phyloP scores from a whole-genome alignment of 306 rosid species.

The Rubus idaeus region DNA sequence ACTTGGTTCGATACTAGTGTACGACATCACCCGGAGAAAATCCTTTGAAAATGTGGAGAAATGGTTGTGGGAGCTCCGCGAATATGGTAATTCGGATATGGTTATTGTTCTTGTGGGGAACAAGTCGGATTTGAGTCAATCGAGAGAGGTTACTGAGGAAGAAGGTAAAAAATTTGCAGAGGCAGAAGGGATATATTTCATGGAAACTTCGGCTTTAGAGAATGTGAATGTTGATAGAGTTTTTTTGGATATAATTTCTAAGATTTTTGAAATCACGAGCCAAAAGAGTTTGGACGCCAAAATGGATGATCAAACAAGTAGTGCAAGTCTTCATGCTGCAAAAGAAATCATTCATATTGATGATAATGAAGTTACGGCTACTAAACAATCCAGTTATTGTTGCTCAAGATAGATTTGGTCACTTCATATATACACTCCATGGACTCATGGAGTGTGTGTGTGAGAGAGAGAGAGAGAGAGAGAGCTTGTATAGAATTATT shows the following conservation, averaged over 20 bases:
- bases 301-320: conserved; percentile 20
- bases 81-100: conserved; percentile 63
- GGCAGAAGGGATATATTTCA: conserved; percentile 62
- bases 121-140: conserved; percentile 61
- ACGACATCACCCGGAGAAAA: conserved; percentile 59
- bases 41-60: conserved; percentile 58
- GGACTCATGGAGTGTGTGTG: neutral
- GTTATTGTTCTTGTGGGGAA: conserved; percentile 75
- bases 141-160: conserved; percentile 67
- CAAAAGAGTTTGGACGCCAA: conserved; percentile 62
- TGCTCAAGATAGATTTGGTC: conserved; percentile 29
- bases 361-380: conserved; percentile 75
- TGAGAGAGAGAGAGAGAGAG: neutral
- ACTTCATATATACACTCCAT: neutral
- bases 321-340: conserved; percentile 36
- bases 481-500: neutral
- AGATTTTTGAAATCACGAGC: conserved; percentile 60
- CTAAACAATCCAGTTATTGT: conserved; percentile 61
- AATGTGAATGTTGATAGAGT: conserved; percentile 78
- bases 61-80: conserved; percentile 78
- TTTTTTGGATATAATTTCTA: conserved; percentile 64
- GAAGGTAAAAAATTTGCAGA: conserved; percentile 69
- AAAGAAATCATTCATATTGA: conserved; percentile 54
- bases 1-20: conserved; percentile 75
- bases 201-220: conserved; percentile 92